Evolutionary conservation across 768 basidiomycete species (phyloP), one percentile per base, ranked within the genome.

Genomic region (Phaffia tasmanica): DNA sequence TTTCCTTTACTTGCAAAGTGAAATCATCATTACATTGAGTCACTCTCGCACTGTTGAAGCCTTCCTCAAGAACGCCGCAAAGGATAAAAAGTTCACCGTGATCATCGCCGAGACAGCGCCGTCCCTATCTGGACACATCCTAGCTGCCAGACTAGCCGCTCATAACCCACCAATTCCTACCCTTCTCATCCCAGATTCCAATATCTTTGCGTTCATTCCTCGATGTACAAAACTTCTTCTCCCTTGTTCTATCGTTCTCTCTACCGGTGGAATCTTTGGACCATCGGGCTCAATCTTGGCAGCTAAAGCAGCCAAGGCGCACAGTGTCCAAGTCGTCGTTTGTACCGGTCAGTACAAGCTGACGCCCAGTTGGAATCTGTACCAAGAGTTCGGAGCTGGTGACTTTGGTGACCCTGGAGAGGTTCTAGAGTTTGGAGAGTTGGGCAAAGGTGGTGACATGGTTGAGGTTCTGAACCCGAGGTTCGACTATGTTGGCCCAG

Each of bases 281-380:
- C 82, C 88, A 54, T 82, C 87, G 0, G 93, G 93, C 23, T 87
- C 89, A 1, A 81, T 91, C 21, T 80, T 92, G 53, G 88, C 86
- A 1, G 89, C 88, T 3, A 84, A 86, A 27, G 91, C 92, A 57
- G 93, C 93, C 47, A 84, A 84, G 65, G 87, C 85, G 32, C 91
- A 95, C 78, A 84, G 86, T 72, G 92, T 89, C 23, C 91, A 91
- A 0, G 87, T 97, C 54, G 88, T 94, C 48, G 88, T 95, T 16
- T 90, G 89, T 73, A 87, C 89, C 2, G 95, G 94, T 2, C 92
- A 95, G 77, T 99, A 92, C 79, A 99, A 99, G 75, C 79, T 98
- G 70, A 93, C 91, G 8, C 93, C 92, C 1, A 64, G 81, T 85
- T 76, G 76, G 76, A 76, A 76, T 53, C 54, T 74, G 53, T 74